Conservation (phyloP, 225 moss, liverwort and hornwort species). For the Rhytidiadelphus loreus region DNA sequence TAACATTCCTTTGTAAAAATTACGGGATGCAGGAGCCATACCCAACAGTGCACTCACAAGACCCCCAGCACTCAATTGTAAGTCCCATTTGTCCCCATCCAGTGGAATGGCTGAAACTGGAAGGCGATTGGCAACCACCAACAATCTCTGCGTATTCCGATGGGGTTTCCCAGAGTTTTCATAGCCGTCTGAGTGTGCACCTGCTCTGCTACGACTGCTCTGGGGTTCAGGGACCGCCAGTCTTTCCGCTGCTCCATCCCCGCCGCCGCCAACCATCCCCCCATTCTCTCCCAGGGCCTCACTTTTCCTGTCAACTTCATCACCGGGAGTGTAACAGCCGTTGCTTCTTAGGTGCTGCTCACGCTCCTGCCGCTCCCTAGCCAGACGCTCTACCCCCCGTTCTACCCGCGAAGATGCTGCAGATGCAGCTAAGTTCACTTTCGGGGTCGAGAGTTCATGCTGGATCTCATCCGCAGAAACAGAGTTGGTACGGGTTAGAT, state of each 20-base stretch:
- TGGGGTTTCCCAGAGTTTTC: conserved; percentile 28
- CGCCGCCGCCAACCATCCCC: conserved; percentile 32
- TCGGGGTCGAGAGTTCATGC: conserved; percentile 22
- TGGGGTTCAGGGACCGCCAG: conserved; percentile 19
- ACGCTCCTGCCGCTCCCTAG: conserved; percentile 54
- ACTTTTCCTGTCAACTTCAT: conserved; percentile 43
- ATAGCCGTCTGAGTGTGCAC: conserved; percentile 36
- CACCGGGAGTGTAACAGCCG: conserved; percentile 27
- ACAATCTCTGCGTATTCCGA: conserved; percentile 58
- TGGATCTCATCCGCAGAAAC: conserved; percentile 38
- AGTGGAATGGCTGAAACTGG: conserved; percentile 84
- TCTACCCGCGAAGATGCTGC: conserved; percentile 65
- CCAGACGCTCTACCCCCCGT: conserved; percentile 73
- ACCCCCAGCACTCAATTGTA: conserved; percentile 89
- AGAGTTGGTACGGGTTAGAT: conserved; percentile 20
- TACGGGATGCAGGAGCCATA: conserved; percentile 18
- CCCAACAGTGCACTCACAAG: conserved; percentile 97
- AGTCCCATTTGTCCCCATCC: conserved; percentile 70
- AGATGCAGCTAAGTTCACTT: conserved; percentile 41
- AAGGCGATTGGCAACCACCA: conserved; percentile 95
- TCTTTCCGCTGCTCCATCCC: conserved; percentile 29
- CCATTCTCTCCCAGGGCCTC: conserved; percentile 44
- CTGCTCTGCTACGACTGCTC: conserved; percentile 21
- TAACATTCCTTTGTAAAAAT: neutral
- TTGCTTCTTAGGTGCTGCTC: conserved; percentile 37